Percentiles rank a stretch among this genome's conserved stretches.
Evolutionary conservation across 2,329 filamentous ascomycete genomes (phyloP).

Genomic region (Dactylellina parvicollis): DNA sequence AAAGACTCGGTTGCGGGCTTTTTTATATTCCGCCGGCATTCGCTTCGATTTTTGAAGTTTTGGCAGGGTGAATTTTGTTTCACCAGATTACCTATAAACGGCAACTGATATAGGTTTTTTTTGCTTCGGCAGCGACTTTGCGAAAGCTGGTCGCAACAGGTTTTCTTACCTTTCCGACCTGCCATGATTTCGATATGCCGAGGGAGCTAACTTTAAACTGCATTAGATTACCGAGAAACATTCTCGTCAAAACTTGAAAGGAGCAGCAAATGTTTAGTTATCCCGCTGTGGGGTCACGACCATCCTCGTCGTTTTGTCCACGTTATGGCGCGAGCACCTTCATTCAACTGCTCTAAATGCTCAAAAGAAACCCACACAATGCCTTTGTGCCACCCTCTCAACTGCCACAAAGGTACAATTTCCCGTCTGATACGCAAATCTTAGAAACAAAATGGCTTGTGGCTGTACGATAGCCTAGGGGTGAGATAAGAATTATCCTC

Average conservation of each 20-base stretch:
- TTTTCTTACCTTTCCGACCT: too few relatives aligned
- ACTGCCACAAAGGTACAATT: neutral
- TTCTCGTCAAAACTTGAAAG: neutral
- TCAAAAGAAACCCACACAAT: neutral
- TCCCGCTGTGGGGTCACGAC: neutral
- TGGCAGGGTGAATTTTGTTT: neutral
- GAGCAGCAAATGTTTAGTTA: neutral
- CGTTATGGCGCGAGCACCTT: neutral
- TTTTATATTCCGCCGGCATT: neutral
- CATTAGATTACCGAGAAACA: slow-evolving; percentile 1
- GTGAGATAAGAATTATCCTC: neutral
- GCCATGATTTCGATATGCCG: too few relatives aligned
- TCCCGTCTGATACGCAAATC: neutral
- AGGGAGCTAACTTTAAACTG: too few relatives aligned
- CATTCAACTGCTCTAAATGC: neutral
- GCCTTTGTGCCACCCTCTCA: neutral
- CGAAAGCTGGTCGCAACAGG: too few relatives aligned
- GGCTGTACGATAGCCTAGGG: neutral
- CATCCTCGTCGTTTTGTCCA: neutral
- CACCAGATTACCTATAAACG: neutral
- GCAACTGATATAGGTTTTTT: neutral
- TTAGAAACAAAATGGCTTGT: neutral
- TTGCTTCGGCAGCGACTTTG: neutral
- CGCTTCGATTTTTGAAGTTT: neutral
- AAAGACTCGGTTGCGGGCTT: neutral